Evolutionary conservation across 257 asterid genomes (phyloP).

Genomic region (Marsdenia floribunda): DNA sequence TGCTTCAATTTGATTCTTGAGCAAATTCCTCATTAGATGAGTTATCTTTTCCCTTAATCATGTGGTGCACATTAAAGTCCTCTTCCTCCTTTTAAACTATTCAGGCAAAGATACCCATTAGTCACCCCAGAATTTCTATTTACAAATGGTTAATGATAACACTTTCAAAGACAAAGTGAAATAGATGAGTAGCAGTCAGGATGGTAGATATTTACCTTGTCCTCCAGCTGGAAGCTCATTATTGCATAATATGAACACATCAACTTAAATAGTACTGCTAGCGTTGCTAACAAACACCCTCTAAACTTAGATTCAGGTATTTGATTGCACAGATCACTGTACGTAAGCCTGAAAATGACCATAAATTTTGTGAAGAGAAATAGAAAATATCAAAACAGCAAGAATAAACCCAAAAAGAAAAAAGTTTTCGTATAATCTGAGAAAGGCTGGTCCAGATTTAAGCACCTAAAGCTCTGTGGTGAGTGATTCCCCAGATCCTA

Average conservation of each 20-base stretch:
- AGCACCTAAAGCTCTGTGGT: slow-evolving; percentile 58
- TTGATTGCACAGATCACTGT: slow-evolving; percentile 87
- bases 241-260: slow-evolving; percentile 91
- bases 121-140: background rate
- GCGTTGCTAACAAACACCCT: slow-evolving; percentile 78
- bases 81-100: background rate
- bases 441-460: slow-evolving; percentile 7
- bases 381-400: slow-evolving; percentile 19
- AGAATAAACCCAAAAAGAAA: background rate
- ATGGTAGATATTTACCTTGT: slow-evolving; percentile 41
- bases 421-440: slow-evolving; percentile 14
- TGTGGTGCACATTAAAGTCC: slow-evolving; percentile 1
- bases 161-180: background rate
- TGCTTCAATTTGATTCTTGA: background rate
- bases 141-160: background rate
- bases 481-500: slow-evolving; percentile 68
- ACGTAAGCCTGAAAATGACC: slow-evolving; percentile 69
- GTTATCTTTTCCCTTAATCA: background rate
- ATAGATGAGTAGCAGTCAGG: background rate
- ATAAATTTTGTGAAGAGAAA: slow-evolving; percentile 26
- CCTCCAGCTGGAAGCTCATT: slow-evolving; percentile 68
- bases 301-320: slow-evolving; percentile 95
- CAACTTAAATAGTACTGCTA: slow-evolving; percentile 77
- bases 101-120: background rate
- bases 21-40: background rate